These are phyloP conservation scores for Globisporangium spinosum DNA, from an alignment of 352 stramenopile species.

Conservation along the genomic window DNA sequence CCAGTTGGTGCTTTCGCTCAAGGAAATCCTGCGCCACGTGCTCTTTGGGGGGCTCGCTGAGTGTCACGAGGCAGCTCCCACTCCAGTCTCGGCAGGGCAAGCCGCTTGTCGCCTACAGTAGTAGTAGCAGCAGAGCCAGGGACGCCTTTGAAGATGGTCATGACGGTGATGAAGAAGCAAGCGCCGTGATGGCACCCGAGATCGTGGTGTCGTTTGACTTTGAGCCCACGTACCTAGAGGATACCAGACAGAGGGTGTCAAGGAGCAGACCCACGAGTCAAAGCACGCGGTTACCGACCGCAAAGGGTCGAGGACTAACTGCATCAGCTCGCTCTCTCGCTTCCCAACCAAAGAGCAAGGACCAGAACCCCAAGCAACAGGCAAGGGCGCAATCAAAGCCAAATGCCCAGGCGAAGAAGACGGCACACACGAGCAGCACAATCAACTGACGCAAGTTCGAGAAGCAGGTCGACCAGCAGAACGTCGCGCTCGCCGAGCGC, in stretches of 20 bases:
- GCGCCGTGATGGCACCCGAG: constrained; percentile 7
- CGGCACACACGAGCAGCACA: constrained; percentile 36
- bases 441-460: constrained; percentile 57
- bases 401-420: not conserved
- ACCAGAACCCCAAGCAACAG: not conserved
- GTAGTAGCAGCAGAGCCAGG: constrained; percentile 12
- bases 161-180: not conserved
- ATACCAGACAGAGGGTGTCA: constrained; percentile 1
- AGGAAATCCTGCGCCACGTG: constrained; percentile 32
- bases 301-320: not conserved
- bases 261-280: not conserved
- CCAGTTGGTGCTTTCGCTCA: constrained; percentile 43
- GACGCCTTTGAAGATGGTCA: not conserved
- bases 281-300: not conserved
- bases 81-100: constrained; percentile 37
- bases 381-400: not conserved
- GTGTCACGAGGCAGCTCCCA: constrained; percentile 28
- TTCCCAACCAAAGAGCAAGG: constrained; percentile 9
- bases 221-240: constrained; percentile 25
- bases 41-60: constrained; percentile 20
- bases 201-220: constrained; percentile 47
- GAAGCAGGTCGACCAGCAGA: constrained; percentile 52
- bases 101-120: constrained; percentile 13
- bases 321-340: not conserved
- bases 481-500: constrained; percentile 52